phyloP scores from a whole-genome alignment of 1,139 yeast genomes.

The Sugiyamaella pinicola region DNA sequence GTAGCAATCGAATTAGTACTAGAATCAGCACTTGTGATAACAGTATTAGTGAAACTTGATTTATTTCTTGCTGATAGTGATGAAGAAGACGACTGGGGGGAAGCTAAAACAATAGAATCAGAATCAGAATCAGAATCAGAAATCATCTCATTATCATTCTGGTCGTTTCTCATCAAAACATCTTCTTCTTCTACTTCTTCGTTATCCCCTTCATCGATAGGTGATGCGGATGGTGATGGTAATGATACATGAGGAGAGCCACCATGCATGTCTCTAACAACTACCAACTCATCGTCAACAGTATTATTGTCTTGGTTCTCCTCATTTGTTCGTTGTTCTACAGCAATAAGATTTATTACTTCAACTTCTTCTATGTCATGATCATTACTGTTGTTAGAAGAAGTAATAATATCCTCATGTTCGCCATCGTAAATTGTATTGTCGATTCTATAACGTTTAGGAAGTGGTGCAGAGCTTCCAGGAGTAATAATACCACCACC shows the following conservation, averaged over 20 bases:
- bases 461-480: constrained; percentile 4
- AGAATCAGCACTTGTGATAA: neutral
- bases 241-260: constrained; percentile 29
- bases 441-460: constrained; percentile 13
- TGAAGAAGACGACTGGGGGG: constrained; percentile 4
- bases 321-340: constrained; percentile 1
- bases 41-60: neutral
- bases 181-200: constrained; percentile 1
- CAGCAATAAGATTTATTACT: constrained; percentile 10
- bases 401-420: neutral
- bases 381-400: constrained; percentile 8
- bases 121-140: constrained; percentile 1
- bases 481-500: constrained; percentile 6
- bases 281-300: constrained; percentile 4
- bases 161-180: constrained; percentile 12
- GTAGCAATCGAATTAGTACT: constrained; percentile 7
- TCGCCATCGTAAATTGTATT: neutral
- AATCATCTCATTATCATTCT: constrained; percentile 6
- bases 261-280: constrained; percentile 14
- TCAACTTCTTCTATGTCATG: constrained; percentile 19
- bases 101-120: neutral
- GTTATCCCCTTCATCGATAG: constrained; percentile 20
- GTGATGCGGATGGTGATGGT: constrained; percentile 40
- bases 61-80: neutral
- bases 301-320: constrained; percentile 12